Percentiles rank a stretch among this genome's conserved stretches.
Conservation (phyloP, 495 filamentous ascomycete species). For the Annulohypoxylon nitens region DNA sequence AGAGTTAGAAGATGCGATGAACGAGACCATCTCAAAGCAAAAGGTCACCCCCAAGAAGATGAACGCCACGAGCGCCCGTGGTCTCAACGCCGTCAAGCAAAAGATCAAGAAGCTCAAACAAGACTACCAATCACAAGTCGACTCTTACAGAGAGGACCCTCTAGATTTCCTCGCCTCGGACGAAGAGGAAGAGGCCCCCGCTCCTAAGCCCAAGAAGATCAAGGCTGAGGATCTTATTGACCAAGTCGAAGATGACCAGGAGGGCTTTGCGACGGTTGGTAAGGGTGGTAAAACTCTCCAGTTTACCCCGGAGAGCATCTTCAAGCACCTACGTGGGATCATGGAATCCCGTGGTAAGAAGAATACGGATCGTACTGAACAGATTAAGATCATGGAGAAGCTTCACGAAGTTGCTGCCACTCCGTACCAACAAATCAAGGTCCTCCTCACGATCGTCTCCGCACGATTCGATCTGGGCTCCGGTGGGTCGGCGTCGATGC, state of each 20-base stretch:
- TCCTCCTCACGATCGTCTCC: conserved; percentile 91
- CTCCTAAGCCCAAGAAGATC: conserved; percentile 61
- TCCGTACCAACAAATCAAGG: conserved; percentile 94
- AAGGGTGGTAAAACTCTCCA: conserved; percentile 86
- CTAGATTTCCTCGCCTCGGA: conserved; percentile 89
- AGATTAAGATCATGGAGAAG: conserved; percentile 98
- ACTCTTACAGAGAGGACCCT: conserved; percentile 85
- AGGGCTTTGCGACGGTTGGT: conserved; percentile 88
- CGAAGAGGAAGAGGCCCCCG: conserved; percentile 70
- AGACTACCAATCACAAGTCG: conserved; percentile 87
- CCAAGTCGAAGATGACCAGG: conserved; percentile 72
- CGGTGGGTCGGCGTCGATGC: conserved; percentile 86
- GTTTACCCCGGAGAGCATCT: conserved; percentile 96
- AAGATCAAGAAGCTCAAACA: conserved; percentile 98
- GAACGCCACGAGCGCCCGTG: conserved; percentile 94
- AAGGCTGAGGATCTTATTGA: conserved; percentile 61
- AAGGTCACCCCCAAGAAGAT: conserved; percentile 98
- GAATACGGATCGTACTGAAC: conserved; percentile 94
- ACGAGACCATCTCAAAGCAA: conserved; percentile 92
- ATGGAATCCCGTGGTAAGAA: conserved; percentile 97
- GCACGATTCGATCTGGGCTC: conserved; percentile 94
- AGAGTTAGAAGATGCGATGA: conserved; percentile 95
- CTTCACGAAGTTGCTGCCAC: conserved; percentile 87
- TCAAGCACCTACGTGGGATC: conserved; percentile 94
- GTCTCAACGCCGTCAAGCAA: conserved; percentile 96